Evolutionary conservation across 176 grass and related monocot species (phyloP), one percentile per base, ranked within the genome.

Genomic region (Poa annua): DNA sequence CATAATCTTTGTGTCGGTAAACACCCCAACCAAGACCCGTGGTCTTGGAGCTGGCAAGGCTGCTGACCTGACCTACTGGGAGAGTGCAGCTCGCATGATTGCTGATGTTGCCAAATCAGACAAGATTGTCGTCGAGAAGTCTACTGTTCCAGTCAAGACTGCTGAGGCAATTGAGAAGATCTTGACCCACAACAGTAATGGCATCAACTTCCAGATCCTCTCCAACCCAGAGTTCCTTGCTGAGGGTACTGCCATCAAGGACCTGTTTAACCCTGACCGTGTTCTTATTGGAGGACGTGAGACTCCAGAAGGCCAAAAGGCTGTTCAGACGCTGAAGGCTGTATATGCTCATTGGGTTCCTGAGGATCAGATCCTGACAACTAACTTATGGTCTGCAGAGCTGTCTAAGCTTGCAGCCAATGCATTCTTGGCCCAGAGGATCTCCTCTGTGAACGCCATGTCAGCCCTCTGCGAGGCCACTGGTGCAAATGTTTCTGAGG

Each of bases 121-220:
- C 77, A 93, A 90, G 85, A 78, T 93, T 2, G 88, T 93, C 38
- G 91, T 93, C 0, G 91, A 93, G 88, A 93, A 93, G 82, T 93
- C 91, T 44, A 93, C 91, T 2, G 91, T 93, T 34, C 91, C 91
- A 11, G 91, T 93, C 64, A 93, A 88, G 86, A 93, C 88, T 13
- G 91, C 91, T 3, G 88, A 93, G 88, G 91, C 88, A 5, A 93
- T 93, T 5, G 91, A 93, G 88, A 93, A 93, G 86, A 93, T 93
- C 78, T 61, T 93, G 66, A 83, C 71, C 39, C 88, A 93, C 91
- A 93, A 90, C 79, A 90, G 91, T 85, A 86, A 88, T 7, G 91
- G 91, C 11, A 86, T 93, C 81, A 85, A 85, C 78, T 93, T 85
- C 38, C 91, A 93, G 85, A 93, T 93, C 81, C 86, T 93, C 66